These are phyloP conservation scores for Yamadazyma friedrichii DNA, from an alignment of 1,139 yeast genomes.

Conservation along the genomic window DNA sequence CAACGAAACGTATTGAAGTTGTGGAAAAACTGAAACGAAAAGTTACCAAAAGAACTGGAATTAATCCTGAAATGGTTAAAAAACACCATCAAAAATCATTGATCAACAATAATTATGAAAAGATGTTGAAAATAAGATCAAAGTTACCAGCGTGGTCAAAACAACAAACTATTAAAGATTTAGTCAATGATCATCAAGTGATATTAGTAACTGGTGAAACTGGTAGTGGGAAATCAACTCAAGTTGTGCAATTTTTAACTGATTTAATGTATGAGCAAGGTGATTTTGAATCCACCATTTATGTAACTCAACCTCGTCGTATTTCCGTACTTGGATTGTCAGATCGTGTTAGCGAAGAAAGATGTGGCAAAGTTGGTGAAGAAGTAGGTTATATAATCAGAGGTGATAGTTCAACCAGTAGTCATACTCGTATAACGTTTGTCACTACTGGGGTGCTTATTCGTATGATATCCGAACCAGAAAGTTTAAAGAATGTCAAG, in stretches of 20 bases:
- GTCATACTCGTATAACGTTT: conserved; percentile 69
- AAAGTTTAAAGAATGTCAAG: conserved; percentile 48
- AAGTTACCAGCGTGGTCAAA: conserved; percentile 84
- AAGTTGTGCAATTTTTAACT: conserved; percentile 82
- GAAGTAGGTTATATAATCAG: conserved; percentile 89
- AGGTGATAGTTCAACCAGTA: conserved; percentile 74
- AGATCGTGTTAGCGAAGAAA: conserved; percentile 85
- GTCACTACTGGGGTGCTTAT: conserved; percentile 92
- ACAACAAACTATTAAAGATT: conserved; percentile 50
- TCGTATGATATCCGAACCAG: conserved; percentile 56
- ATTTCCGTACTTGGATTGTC: conserved; percentile 95
- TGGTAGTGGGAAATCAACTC: conserved; percentile 95
- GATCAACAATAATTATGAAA: conserved; percentile 3
- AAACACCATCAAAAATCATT: conserved; percentile 19
- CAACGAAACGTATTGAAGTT: conserved; percentile 3
- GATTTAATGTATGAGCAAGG: conserved; percentile 55
- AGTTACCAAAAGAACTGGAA: not conserved
- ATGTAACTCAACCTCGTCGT: conserved; percentile 95
- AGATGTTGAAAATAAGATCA: conserved; percentile 37
- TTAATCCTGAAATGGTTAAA: conserved; percentile 20
- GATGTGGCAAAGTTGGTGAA: conserved; percentile 63
- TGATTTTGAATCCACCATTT: conserved; percentile 55
- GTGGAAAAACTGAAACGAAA: not conserved
- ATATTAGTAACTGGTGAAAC: conserved; percentile 93
- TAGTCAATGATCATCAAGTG: conserved; percentile 60